Base-by-base conservation (phyloP, 2,329 filamentous ascomycete species). In the Fusarium sp. region DNA sequence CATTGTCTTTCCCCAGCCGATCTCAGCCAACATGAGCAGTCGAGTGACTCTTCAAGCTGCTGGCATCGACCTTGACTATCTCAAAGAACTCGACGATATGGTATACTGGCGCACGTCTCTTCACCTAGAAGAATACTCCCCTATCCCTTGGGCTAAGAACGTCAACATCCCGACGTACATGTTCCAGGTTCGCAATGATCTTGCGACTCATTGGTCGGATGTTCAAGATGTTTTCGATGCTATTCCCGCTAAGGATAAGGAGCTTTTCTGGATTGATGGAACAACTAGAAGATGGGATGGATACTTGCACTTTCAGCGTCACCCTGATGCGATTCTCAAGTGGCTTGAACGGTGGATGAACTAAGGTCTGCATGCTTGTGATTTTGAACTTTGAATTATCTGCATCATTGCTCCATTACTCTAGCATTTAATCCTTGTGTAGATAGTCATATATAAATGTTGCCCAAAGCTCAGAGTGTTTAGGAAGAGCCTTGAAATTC, bases 351-450 rank as follows among this genome's bases (percentile, higher is more conserved):
- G 21, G 5, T 54, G 35, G 25, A 54, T 30, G 25, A 54, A 54
- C 5, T 30, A 23, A 28, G 3, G 6, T 7, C 6, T 18, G 35
- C 4, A n/a, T 28, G 15, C 8, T 11, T 30, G 5, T 30, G 19
- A 21, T 21, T 15, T 47, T 19, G 2, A 21, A 15, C 25, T 42
- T 15, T 8, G 4, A 42, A 11, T 38, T 7, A 25, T 9, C 18
- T 12, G 6, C 18, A 25, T 5, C 6, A 30, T 6, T n/a, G 0
- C 15, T 49, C 4, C 12, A 9, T n/a, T 6, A n/a, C 28, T 32
- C 28, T 5, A 11, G 28, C 13, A n/a, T n/a, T 9, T n/a, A 3
- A n/a, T 32, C 7, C 7, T n/a, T n/a, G 21, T 9, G 4, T 18
- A 30, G 19, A 21, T 30, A 30, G 21, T 5, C 16, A 9, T 18